These are phyloP conservation scores for Ormosia semicastrata DNA, from an alignment of 306 rosid genomes.

Conservation along the genomic window DNA sequence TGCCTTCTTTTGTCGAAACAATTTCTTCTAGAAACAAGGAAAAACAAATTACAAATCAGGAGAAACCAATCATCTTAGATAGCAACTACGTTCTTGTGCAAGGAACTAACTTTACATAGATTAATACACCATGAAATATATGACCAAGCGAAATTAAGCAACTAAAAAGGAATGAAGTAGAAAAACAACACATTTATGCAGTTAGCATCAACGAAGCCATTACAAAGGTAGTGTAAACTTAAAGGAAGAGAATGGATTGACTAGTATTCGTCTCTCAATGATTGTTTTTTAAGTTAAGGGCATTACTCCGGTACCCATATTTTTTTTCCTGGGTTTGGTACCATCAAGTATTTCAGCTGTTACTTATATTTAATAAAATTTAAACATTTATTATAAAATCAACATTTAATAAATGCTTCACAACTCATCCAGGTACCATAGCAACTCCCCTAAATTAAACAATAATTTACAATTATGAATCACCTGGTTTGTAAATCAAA, in stretches of 20 bases:
- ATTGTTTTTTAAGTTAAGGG: neutral
- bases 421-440: no score
- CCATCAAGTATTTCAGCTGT: no score
- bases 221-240: neutral
- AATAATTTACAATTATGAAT: neutral
- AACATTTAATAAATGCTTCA: no score
- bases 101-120: neutral
- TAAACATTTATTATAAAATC: no score
- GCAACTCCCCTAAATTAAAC: neutral
- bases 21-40: constrained; percentile 27
- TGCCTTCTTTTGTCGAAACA: constrained; percentile 28
- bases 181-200: neutral
- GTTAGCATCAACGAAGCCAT: neutral
- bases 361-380: no score
- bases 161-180: neutral
- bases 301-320: no score
- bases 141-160: neutral
- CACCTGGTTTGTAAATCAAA: neutral
- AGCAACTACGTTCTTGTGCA: neutral
- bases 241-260: neutral
- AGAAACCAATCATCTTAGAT: neutral
- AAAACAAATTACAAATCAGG: neutral
- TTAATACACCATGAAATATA: neutral
- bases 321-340: no score
- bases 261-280: neutral